A percentile compares a stretch with the other conserved stretches of the same genome.
phyloP scores from a whole-genome alignment of 768 basidiomycete species.

The Xerocomellus chrysenteron region DNA sequence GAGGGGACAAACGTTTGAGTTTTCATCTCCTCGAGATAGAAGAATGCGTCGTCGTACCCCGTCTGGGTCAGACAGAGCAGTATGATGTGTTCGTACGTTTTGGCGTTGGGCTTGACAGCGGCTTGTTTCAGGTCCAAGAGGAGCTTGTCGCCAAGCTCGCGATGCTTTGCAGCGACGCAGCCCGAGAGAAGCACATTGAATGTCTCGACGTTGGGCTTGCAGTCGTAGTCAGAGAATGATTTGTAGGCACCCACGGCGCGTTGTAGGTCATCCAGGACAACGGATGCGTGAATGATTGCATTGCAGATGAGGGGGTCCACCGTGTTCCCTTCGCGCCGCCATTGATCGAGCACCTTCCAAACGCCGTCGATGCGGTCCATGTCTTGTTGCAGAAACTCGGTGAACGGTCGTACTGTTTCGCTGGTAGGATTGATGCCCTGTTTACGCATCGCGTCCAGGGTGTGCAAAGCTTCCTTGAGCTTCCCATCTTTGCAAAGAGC shows the following conservation, averaged over 20 bases:
- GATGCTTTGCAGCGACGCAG: conserved; percentile 57
- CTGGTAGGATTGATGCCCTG: conserved; percentile 47
- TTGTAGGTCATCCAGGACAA: conserved; percentile 62
- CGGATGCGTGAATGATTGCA: conserved; percentile 62
- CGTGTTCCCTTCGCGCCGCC: conserved; percentile 49
- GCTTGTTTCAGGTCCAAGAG: conserved; percentile 64
- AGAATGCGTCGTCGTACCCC: conserved; percentile 83
- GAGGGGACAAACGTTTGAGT: conserved; percentile 54
- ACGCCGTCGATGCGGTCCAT: conserved; percentile 59
- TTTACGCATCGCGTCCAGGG: conserved; percentile 59
- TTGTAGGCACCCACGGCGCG: conserved; percentile 80
- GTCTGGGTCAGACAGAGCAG: conserved; percentile 66
- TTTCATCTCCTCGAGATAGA: conserved; percentile 89
- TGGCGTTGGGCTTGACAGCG: conserved; percentile 51
- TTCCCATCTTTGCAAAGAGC: conserved; percentile 59
- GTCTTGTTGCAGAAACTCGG: conserved; percentile 45
- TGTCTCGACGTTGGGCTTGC: conserved; percentile 59
- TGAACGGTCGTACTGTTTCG: conserved; percentile 55
- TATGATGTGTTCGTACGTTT: conserved; percentile 69
- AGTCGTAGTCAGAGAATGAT: conserved; percentile 51
- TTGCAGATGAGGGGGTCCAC: conserved; percentile 65
- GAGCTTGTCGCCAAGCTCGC: conserved; percentile 65
- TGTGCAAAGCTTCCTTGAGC: conserved; percentile 61
- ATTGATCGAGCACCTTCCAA: conserved; percentile 62
- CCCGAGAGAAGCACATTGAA: conserved; percentile 70